phyloP scores from a whole-genome alignment of 768 basidiomycete species.

The Mycena alexandri region DNA sequence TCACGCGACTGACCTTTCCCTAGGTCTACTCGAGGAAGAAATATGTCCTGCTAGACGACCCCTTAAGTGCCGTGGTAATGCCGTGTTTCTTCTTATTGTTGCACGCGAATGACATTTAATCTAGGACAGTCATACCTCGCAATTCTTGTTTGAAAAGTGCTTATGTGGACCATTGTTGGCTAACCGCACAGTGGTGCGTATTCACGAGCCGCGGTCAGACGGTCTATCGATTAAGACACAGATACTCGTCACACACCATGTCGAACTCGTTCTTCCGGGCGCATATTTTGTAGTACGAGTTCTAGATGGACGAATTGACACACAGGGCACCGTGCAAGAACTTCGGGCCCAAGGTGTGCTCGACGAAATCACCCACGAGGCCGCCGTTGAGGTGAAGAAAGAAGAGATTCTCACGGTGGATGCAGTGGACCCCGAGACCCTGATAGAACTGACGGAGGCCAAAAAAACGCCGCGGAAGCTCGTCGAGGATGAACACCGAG shows the following conservation, averaged over 20 bases:
- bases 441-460: too few species aligned
- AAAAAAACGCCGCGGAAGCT: slow-evolving; percentile 80
- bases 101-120: too few species aligned
- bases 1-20: neutral
- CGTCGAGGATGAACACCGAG: slow-evolving; percentile 82
- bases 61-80: slow-evolving; percentile 68
- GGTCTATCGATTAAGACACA: neutral
- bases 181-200: slow-evolving; percentile 78
- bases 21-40: slow-evolving; percentile 61
- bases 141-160: slow-evolving; percentile 72
- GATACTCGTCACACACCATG: slow-evolving; percentile 83
- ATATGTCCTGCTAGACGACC: slow-evolving; percentile 69
- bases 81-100: slow-evolving; percentile 14
- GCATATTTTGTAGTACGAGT: slow-evolving; percentile 81
- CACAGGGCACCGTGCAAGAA: slow-evolving; percentile 76
- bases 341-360: slow-evolving; percentile 72
- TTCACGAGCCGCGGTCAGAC: too few species aligned
- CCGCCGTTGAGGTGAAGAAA: slow-evolving; percentile 62
- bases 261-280: slow-evolving; percentile 85
- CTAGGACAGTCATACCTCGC: slow-evolving; percentile 76
- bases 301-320: slow-evolving; percentile 85
- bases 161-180: slow-evolving; percentile 74
- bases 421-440: slow-evolving; percentile 12
- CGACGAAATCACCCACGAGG: slow-evolving; percentile 67
- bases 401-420: slow-evolving; percentile 55